A percentile compares a stretch with the other conserved stretches of the same genome.
phyloP scores from a whole-genome alignment of 2,329 filamentous ascomycete genomes.

The Fusarium sp. region DNA sequence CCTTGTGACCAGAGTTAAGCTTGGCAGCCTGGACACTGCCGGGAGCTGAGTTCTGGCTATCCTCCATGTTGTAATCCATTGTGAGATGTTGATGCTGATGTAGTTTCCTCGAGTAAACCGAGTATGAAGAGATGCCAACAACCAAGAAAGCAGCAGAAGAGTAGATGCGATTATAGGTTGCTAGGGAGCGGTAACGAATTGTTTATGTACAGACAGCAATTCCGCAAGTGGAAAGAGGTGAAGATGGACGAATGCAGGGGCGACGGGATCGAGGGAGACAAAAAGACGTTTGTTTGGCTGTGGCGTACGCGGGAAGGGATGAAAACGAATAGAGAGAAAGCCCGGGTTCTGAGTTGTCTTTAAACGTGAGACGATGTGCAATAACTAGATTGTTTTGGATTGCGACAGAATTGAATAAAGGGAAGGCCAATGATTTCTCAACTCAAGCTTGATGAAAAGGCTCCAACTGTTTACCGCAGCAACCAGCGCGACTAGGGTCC shows the following conservation, averaged over 20 bases:
- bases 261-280: slow-evolving; percentile 5
- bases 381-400: slow-evolving; percentile 23
- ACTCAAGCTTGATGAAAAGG: slow-evolving; percentile 14
- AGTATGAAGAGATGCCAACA: slow-evolving; percentile 2
- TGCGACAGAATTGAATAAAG: slow-evolving; percentile 13
- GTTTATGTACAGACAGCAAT: slow-evolving; percentile 26
- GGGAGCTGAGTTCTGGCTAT: slow-evolving; percentile 73
- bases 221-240: slow-evolving; percentile 37
- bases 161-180: neutral
- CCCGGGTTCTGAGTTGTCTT: neutral
- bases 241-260: slow-evolving; percentile 22
- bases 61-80: slow-evolving; percentile 57
- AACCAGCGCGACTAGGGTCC: slow-evolving; percentile 37
- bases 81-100: slow-evolving; percentile 18
- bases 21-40: slow-evolving; percentile 69
- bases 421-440: slow-evolving; percentile 19
- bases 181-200: slow-evolving; percentile 5
- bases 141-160: slow-evolving; percentile 12
- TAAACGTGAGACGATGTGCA: slow-evolving; percentile 4
- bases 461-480: slow-evolving; percentile 45
- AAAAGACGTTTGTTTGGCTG: slow-evolving; percentile 1
- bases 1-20: slow-evolving; percentile 63
- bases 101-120: neutral
- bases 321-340: neutral
- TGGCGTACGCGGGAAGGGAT: slow-evolving; percentile 12